These are phyloP conservation scores for Linaria vulgaris DNA, from an alignment of 257 asterid genomes.

Conservation along the genomic window DNA sequence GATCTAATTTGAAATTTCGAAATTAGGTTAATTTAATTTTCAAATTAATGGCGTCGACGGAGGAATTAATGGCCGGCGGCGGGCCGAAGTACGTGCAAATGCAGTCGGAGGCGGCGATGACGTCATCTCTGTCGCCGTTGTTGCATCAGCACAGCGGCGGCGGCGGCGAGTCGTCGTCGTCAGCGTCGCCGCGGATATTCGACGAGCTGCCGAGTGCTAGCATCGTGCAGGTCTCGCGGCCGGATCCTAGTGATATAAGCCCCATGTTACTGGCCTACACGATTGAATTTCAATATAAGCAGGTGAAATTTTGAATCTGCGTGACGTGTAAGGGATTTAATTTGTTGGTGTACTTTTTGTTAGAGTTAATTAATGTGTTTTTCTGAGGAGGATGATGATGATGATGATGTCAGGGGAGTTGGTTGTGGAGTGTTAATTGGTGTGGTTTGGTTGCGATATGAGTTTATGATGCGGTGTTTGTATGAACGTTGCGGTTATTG, in stretches of 20 bases:
- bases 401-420: no score
- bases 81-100: conserved; percentile 52
- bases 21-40: no score
- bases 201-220: conserved; percentile 74
- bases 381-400: no score
- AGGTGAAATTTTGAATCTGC: conserved; percentile 35
- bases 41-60: conserved; percentile 57
- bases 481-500: no score
- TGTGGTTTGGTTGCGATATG: no score
- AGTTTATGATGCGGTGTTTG: no score
- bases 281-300: conserved; percentile 68
- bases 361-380: conserved; percentile 20
- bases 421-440: no score
- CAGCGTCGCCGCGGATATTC: conserved; percentile 57
- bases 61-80: conserved; percentile 53
- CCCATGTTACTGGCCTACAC: conserved; percentile 87
- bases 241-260: conserved; percentile 84
- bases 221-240: conserved; percentile 77
- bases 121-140: conserved; percentile 53
- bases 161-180: no score
- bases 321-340: background rate
- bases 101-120: conserved; percentile 55
- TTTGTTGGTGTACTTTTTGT: background rate
- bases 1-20: no score
- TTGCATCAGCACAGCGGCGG: conserved; percentile 36